Evolutionary conservation across 345 rosid species (phyloP).

Genomic region (Aquilaria yunnanensis): DNA sequence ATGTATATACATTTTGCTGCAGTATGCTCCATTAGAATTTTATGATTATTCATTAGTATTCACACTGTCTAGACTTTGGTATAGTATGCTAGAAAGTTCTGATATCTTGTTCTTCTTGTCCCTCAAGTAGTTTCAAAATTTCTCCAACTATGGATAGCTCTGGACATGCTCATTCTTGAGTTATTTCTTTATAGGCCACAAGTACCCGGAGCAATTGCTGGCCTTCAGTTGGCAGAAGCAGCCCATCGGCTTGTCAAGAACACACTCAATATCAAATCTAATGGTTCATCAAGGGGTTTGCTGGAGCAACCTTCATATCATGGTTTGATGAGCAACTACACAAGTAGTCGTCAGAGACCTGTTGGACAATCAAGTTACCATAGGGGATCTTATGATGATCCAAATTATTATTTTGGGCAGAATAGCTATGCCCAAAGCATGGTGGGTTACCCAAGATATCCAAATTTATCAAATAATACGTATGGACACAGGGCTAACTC

Average conservation of each 20-base stretch:
- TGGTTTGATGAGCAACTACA: conserved; percentile 36
- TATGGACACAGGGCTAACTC: conserved; percentile 37
- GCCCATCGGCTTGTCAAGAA: conserved; percentile 97
- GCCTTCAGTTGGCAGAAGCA: conserved; percentile 78
- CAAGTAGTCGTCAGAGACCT: conserved; percentile 39
- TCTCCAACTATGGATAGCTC: neutral
- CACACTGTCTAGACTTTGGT: too few species aligned
- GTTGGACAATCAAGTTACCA: conserved; percentile 50
- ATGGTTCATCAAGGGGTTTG: conserved; percentile 41
- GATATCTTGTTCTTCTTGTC: too few species aligned
- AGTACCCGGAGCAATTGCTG: conserved; percentile 76
- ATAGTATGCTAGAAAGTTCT: too few species aligned
- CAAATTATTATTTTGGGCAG: conserved; percentile 36
- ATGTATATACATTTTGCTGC: too few species aligned
- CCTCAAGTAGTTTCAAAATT: neutral
- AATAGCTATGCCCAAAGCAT: conserved; percentile 35
- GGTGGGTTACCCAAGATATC: conserved; percentile 34
- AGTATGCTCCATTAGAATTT: too few species aligned
- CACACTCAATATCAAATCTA: conserved; percentile 68
- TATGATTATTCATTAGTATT: too few species aligned
- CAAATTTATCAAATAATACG: conserved; percentile 31
- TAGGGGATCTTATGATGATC: conserved; percentile 40
- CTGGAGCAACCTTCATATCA: conserved; percentile 39
- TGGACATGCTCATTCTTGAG: neutral
- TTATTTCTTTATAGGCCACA: conserved; percentile 49